phyloP scores from a whole-genome alignment of 2,329 filamentous ascomycete genomes.

The Hypoxylon sp. region DNA sequence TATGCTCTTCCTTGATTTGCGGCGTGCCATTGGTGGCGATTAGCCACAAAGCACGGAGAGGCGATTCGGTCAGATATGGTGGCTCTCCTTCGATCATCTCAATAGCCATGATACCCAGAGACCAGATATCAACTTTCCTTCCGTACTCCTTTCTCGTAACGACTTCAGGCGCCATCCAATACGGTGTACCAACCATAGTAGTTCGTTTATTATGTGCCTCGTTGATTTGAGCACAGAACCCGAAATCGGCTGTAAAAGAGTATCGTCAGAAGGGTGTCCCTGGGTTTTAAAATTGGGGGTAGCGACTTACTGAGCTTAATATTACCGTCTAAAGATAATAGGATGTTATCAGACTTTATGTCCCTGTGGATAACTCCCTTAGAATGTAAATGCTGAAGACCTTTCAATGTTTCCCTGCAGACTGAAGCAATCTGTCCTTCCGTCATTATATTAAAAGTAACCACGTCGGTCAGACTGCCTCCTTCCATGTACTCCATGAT shows the following conservation, averaged over 20 bases:
- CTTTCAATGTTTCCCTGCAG: conserved; percentile 91
- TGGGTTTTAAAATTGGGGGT: not conserved
- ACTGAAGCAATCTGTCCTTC: conserved; percentile 97
- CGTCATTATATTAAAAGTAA: conserved; percentile 99
- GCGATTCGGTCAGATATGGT: conserved; percentile 95
- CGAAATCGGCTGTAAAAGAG: conserved; percentile 83
- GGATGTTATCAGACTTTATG: conserved; percentile 98
- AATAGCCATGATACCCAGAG: conserved; percentile 98
- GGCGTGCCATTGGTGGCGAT: conserved; percentile 98
- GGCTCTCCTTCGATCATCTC: conserved; percentile 99
- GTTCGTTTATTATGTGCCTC: conserved; percentile 97
- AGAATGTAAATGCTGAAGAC: conserved; percentile 94
- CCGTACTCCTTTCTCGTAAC: conserved; percentile 98
- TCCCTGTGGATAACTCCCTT: conserved; percentile 99
- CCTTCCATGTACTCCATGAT: conserved; percentile 99
- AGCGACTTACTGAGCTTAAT: conserved; percentile 90
- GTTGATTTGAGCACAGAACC: conserved; percentile 98
- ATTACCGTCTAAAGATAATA: conserved; percentile 92
- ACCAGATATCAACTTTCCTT: conserved; percentile 99
- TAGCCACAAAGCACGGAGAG: conserved; percentile 90
- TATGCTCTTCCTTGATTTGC: conserved; percentile 91
- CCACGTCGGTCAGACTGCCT: conserved; percentile 95
- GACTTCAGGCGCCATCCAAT: conserved; percentile 99
- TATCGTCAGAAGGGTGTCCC: conserved; percentile 31
- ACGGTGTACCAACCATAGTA: conserved; percentile 98